Percentiles rank a stretch among this genome's conserved stretches.
These are phyloP conservation scores for Hanseniaspora clermontiae DNA, from an alignment of 805 yeast genomes.

Conservation along the genomic window DNA sequence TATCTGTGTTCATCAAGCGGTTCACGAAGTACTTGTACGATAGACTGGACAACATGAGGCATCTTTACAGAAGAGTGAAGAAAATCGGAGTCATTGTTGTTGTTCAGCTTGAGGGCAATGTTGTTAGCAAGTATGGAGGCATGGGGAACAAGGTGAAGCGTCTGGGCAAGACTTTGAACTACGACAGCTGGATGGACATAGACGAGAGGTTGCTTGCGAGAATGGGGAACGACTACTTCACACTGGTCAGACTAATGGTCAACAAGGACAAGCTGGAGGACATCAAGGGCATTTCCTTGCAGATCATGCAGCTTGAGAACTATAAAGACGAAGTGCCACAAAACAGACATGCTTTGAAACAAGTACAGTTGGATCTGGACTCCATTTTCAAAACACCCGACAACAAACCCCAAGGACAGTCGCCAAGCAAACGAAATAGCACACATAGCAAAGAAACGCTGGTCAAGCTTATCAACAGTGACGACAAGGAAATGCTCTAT, in stretches of 20 bases:
- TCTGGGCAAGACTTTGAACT: neutral
- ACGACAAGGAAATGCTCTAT: conserved; percentile 54
- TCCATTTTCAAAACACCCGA: neutral
- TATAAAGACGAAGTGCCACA: conserved; percentile 1
- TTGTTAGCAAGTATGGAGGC: conserved; percentile 2
- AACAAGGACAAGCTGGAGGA: conserved; percentile 2
- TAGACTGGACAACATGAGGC: neutral
- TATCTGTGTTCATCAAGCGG: neutral
- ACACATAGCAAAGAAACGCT: conserved; percentile 7
- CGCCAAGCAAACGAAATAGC: conserved; percentile 22
- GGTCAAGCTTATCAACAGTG: conserved; percentile 4
- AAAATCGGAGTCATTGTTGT: conserved; percentile 4
- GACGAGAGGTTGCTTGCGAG: neutral
- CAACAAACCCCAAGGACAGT: conserved; percentile 17
- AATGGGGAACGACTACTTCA: conserved; percentile 7
- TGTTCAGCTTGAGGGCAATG: conserved; percentile 2
- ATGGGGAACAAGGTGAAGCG: conserved; percentile 9
- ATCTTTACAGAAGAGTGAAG: neutral
- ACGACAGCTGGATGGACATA: conserved; percentile 1
- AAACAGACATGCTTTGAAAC: neutral
- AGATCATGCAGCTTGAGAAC: neutral
- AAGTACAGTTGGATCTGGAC: neutral
- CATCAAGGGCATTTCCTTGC: conserved; percentile 8
- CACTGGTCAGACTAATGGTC: neutral
- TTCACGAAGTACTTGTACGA: neutral